phyloP scores from a whole-genome alignment of 1,139 yeast species.

The Protomyces lactucae-debilis region DNA sequence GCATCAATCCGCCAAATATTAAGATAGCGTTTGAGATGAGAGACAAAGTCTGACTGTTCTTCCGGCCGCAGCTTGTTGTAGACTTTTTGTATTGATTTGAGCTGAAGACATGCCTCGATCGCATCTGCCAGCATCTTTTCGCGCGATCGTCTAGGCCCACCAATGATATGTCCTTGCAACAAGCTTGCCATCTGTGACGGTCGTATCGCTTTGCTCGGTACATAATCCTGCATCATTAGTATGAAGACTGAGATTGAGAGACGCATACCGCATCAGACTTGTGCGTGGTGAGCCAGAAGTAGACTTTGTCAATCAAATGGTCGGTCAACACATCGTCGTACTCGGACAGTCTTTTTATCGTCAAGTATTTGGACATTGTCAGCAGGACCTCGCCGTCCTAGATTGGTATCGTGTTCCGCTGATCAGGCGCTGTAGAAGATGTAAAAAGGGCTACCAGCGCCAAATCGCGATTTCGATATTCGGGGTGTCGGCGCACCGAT shows the following conservation, averaged over 20 bases:
- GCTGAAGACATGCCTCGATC: slow-evolving; percentile 36
- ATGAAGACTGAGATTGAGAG: too few species aligned
- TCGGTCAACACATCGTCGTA: slow-evolving; percentile 34
- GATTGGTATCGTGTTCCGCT: too few species aligned
- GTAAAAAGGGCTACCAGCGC: too few species aligned
- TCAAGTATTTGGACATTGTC: slow-evolving; percentile 16
- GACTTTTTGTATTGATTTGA: slow-evolving; percentile 38
- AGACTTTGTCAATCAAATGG: slow-evolving; percentile 33
- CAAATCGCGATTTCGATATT: too few species aligned
- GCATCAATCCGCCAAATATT: slow-evolving; percentile 41
- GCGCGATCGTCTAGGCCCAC: neutral
- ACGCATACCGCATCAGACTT: slow-evolving; percentile 28
- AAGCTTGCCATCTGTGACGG: slow-evolving; percentile 19
- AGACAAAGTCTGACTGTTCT: slow-evolving; percentile 40
- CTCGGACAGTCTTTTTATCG: slow-evolving; percentile 4
- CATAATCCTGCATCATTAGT: neutral
- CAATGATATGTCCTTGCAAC: slow-evolving; percentile 15
- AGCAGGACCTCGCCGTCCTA: too few species aligned
- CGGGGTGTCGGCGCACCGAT: too few species aligned
- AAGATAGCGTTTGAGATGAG: slow-evolving; percentile 43
- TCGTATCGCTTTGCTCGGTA: slow-evolving; percentile 12
- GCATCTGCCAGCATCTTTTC: slow-evolving; percentile 33
- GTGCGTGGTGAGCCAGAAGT: slow-evolving; percentile 33
- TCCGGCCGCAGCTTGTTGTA: slow-evolving; percentile 35
- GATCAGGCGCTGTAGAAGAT: too few species aligned